Base-by-base conservation (phyloP, 2,329 filamentous ascomycete genomes). In the Fusarium setosum region DNA sequence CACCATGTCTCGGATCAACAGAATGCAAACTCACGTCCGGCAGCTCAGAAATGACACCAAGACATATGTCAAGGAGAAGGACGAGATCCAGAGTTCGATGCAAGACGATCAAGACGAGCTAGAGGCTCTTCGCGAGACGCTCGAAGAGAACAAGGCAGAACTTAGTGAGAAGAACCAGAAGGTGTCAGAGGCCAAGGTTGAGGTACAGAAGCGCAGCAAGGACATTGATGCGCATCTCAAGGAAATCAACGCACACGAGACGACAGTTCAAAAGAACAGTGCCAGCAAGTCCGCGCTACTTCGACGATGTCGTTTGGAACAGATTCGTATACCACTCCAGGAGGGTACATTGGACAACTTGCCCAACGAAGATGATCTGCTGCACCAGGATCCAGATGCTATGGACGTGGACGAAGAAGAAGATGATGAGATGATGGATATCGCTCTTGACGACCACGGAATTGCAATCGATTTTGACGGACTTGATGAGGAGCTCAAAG, bases 241-340 rank as follows among this genome's bases (percentile, higher is more conserved):
- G 73, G 89, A 89, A 40, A 92, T 99, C 58, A 89, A 88, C 58
- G 86, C 84, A 6, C 82, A 96, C n/a, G 94, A 98, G 77, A 90
- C 91, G 2, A 91, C 94, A 61, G 89, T 97, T 48, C 93, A 97
- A 77, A 92, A 92, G 72, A 93, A 93, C 73, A 92, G 91, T 59
- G 90, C 93, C 1, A 89, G 88, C 71, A 92, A 96, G 75, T 97
- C 97, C 75, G 90, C 90, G 41, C 82, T 97, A 44, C 86, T 99
- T 51, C 89, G 94, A 73, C 89, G 93, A 63, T 98, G 95, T 82
- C 95, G 96, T 75, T 88, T 99, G 44, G 95, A 98, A 75, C 94
- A 97, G 74, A 92, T 98, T 68, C 89, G 91, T 64, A 86, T 99
- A 59, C 96, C 96, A 3, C 84, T 99, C 20, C 81, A 85, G 3